phyloP scores from a whole-genome alignment of 2,329 filamentous ascomycete genomes.

The Lasiodiplodia sp. region DNA sequence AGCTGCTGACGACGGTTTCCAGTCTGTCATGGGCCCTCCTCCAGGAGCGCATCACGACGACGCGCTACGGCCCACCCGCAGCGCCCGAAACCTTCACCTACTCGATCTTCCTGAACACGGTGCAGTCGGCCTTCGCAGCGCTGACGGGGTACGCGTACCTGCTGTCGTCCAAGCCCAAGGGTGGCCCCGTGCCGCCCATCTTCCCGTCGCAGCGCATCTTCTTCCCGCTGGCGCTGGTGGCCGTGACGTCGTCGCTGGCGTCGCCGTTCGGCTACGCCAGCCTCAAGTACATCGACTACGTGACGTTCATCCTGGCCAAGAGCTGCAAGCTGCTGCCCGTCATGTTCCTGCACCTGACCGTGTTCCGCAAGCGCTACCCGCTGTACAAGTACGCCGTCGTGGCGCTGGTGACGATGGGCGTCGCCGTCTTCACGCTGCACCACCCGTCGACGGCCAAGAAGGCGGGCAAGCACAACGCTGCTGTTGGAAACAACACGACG shows the following conservation, averaged over 20 bases:
- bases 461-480: conserved; percentile 43
- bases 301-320: conserved; percentile 96
- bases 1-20: neutral
- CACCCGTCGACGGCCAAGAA: conserved; percentile 57
- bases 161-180: conserved; percentile 64
- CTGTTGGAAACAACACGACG: conserved; percentile 64
- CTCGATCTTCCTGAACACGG: conserved; percentile 93
- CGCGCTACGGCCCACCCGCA: conserved; percentile 72
- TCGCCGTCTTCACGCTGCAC: conserved; percentile 94
- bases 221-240: conserved; percentile 80
- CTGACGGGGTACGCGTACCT: conserved; percentile 84
- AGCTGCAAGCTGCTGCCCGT: conserved; percentile 98
- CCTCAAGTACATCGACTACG: conserved; percentile 94
- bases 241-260: conserved; percentile 84
- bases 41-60: conserved; percentile 97
- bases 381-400: conserved; percentile 97
- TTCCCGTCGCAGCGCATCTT: conserved; percentile 81
- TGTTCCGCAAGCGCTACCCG: conserved; percentile 89
- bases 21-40: conserved; percentile 94
- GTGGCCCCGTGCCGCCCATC: conserved; percentile 61
- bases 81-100: conserved; percentile 82
- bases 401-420: conserved; percentile 85
- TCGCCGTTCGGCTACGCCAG: conserved; percentile 96
- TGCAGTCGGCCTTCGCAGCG: conserved; percentile 90
- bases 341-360: conserved; percentile 92